phyloP scores from a whole-genome alignment of 1,284 basidiomycete species.

The Puccinia hordei region DNA sequence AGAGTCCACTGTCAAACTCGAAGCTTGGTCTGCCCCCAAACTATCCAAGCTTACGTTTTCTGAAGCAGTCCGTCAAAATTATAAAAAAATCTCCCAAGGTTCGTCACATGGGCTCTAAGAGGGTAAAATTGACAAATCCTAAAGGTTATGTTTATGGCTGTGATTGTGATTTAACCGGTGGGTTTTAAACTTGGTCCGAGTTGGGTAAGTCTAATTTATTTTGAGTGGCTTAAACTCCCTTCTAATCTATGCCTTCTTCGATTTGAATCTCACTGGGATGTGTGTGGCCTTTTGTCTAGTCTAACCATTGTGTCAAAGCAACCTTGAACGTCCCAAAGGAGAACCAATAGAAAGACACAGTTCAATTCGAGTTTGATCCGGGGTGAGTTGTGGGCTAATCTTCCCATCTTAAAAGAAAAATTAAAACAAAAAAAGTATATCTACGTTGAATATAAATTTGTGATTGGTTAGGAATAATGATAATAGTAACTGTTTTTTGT shows the following conservation, averaged over 20 bases:
- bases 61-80: constrained; percentile 79
- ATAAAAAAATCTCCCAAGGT: constrained; percentile 69
- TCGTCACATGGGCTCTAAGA: not conserved
- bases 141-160: not conserved
- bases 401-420: constrained; percentile 5
- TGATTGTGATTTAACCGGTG: not conserved
- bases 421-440: too few relatives aligned
- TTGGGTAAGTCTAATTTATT: constrained; percentile 33
- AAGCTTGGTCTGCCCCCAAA: constrained; percentile 84
- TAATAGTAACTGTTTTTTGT: not conserved
- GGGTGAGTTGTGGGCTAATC: constrained; percentile 69
- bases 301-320: constrained; percentile 91
- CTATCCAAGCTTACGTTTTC: constrained; percentile 76
- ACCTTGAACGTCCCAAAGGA: constrained; percentile 73
- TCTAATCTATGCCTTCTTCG: not conserved
- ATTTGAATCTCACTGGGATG: not conserved
- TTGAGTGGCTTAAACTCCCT: not conserved
- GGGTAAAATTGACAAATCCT: too few relatives aligned
- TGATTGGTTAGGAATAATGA: too few relatives aligned
- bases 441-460: not conserved
- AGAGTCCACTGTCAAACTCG: constrained; percentile 66
- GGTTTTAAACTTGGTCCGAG: constrained; percentile 44
- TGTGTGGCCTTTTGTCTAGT: not conserved
- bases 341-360: constrained; percentile 79
- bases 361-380: constrained; percentile 93